A percentile compares a stretch with the other conserved stretches of the same genome.
Conservation (phyloP, 1,284 basidiomycete species). For the Coniferiporia weirii region DNA sequence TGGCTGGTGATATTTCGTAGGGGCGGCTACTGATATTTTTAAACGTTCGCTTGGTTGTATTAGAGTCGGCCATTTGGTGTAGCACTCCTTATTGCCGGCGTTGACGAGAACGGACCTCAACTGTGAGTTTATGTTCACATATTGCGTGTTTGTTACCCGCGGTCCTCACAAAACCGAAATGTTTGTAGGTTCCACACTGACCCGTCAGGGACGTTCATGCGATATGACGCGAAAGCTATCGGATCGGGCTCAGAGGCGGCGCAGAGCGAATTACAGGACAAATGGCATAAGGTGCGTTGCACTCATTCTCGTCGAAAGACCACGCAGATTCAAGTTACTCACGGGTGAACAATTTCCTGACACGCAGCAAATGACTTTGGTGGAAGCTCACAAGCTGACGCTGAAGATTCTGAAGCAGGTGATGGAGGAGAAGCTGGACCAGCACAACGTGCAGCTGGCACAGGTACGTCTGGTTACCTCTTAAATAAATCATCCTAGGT, state of each 20-base stretch:
- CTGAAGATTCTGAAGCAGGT: conserved; percentile 96
- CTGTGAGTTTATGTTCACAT: conserved; percentile 49
- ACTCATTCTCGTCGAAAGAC: not conserved
- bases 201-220: conserved; percentile 97
- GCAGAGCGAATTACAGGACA: conserved; percentile 95
- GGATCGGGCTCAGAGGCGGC: conserved; percentile 98
- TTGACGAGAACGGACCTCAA: conserved; percentile 95
- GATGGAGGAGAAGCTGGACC: conserved; percentile 99
- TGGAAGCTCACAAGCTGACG: conserved; percentile 84
- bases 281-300: conserved; percentile 83
- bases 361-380: conserved; percentile 83
- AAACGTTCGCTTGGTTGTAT: not conserved
- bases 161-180: conserved; percentile 15
- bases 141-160: not conserved
- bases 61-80: conserved; percentile 97
- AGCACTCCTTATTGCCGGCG: conserved; percentile 92
- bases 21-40: not conserved
- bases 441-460: conserved; percentile 97
- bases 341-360: conserved; percentile 7
- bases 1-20: not conserved
- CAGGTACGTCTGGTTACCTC: conserved; percentile 50
- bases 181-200: conserved; percentile 86
- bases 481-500: conserved; percentile 1
- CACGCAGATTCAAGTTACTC: not conserved
- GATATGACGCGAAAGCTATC: conserved; percentile 98